Base-by-base conservation (phyloP, 305 asterid genomes). In the Rubia peregrina region DNA sequence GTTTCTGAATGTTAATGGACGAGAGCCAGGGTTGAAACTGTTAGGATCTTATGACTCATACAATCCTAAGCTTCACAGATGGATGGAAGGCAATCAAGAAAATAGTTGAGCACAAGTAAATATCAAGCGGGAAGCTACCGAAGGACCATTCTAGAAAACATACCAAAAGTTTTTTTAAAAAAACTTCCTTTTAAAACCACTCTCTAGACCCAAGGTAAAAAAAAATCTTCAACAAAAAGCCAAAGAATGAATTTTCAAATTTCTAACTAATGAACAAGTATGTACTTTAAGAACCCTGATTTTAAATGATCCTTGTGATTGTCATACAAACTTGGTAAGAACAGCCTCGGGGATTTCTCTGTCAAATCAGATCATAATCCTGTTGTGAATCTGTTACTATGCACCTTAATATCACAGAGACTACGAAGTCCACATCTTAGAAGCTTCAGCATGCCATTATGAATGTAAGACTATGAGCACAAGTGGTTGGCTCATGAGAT, bases 371-470 rank as follows among this genome's bases (percentile, higher is more conserved):
- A 6, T n/a, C 12, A 36, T 11, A 68, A 17, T 51, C 72, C 17
- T 53, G 51, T 49, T 11, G 14, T 26, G 19, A 51, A 40, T 17
- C 41, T 49, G 43, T 26, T 16, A 67, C 71, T 30, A 5, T 19
- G 11, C 67, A 33, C 41, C 61, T 68, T 49, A 67, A 67, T 67
- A 17, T 48, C 61, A 49, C 46, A 30, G 16, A 30, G 33, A 49
- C 10, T 38, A 36, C 48, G 30, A 61, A 68, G 10, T 67, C 57
- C 30, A 30, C 19, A 36, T 48, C 24, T n/a, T 26, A 46, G 59
- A 33, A 51, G 46, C n/a, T 65, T 63, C 68, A 62, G 33, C 46
- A 36, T 38, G 24, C 68, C 22, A 40, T 63, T 21, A 38, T 36
- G 68, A 41, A 48, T 22, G n/a, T n/a, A n/a, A n/a, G n/a, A 6